Conservation (phyloP, 2,329 filamentous ascomycete species). For the Polytolypa hystricis region DNA sequence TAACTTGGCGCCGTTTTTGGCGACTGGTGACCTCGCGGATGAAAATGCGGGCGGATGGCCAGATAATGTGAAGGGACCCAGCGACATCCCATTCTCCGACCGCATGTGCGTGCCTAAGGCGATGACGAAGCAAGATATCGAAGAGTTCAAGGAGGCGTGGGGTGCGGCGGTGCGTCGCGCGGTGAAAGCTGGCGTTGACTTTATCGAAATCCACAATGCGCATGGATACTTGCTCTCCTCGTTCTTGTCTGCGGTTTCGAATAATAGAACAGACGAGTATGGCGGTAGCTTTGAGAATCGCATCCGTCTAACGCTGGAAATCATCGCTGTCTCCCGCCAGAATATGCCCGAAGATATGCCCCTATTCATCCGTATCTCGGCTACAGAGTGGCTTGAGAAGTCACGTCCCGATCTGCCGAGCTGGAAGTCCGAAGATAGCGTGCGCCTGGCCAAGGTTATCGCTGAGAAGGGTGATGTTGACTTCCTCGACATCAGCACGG, state of each 20-base stretch:
- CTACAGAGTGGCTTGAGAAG: conserved; percentile 63
- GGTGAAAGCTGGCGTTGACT: conserved; percentile 60
- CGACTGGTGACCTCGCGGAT: conserved; percentile 42
- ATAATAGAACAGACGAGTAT: conserved; percentile 52
- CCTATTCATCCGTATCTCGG: conserved; percentile 61
- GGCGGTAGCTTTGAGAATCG: conserved; percentile 51
- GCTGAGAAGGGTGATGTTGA: conserved; percentile 61
- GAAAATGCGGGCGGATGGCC: conserved; percentile 45
- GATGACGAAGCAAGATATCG: conserved; percentile 59
- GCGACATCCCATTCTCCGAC: conserved; percentile 49
- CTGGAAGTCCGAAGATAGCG: conserved; percentile 57
- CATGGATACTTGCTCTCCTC: conserved; percentile 65
- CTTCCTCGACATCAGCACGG: conserved; percentile 69
- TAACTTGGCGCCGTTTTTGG: conserved; percentile 54
- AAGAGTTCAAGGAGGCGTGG: conserved; percentile 52
- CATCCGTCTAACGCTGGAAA: conserved; percentile 54
- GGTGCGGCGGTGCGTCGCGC: conserved; percentile 48
- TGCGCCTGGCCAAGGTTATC: conserved; percentile 54
- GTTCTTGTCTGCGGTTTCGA: conserved; percentile 60
- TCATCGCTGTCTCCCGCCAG: conserved; percentile 51
- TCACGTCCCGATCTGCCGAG: conserved; percentile 43
- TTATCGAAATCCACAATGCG: conserved; percentile 69
- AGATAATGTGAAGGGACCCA: conserved; percentile 45
- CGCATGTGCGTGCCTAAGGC: conserved; percentile 44
- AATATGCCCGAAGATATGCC: conserved; percentile 58